Percentiles rank a stretch among this genome's conserved stretches.
Conservation (phyloP, 2,329 filamentous ascomycete genomes). For the Trichoderma afroharzianum region DNA sequence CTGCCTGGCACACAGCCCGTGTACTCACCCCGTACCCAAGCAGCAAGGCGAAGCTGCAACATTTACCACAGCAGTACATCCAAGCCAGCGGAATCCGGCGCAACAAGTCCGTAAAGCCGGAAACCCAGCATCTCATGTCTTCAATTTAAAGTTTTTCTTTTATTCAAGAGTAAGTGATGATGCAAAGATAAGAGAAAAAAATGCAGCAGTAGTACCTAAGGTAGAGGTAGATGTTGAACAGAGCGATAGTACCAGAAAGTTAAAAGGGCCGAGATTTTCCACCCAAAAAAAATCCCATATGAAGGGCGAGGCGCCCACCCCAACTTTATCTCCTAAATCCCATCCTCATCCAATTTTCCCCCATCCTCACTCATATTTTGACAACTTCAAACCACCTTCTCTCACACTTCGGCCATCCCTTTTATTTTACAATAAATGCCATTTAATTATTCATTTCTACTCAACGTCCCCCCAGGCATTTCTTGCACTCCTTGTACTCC, state of each 20-base stretch:
- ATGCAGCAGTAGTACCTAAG: neutral
- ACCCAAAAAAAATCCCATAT: neutral
- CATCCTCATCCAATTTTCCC: neutral
- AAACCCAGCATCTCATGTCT: neutral
- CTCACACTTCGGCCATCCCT: neutral
- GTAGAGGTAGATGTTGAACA: neutral
- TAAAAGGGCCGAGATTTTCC: neutral
- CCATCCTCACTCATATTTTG: neutral
- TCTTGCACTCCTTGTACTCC: neutral
- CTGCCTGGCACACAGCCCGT: neutral
- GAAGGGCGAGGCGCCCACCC: neutral
- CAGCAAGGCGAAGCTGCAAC: neutral
- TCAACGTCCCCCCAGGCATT: neutral
- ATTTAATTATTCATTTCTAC: neutral
- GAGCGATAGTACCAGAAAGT: neutral
- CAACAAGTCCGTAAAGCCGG: neutral
- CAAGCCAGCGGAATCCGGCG: neutral
- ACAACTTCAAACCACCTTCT: neutral
- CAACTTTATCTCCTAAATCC: neutral
- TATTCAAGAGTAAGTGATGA: too few relatives aligned
- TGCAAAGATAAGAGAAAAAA: neutral
- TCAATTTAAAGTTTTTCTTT: too few relatives aligned
- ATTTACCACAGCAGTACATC: neutral
- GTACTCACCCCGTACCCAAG: neutral
- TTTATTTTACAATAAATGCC: neutral